Base-by-base conservation (phyloP, 2,329 filamentous ascomycete species). In the Cytospora paraplurivora region DNA sequence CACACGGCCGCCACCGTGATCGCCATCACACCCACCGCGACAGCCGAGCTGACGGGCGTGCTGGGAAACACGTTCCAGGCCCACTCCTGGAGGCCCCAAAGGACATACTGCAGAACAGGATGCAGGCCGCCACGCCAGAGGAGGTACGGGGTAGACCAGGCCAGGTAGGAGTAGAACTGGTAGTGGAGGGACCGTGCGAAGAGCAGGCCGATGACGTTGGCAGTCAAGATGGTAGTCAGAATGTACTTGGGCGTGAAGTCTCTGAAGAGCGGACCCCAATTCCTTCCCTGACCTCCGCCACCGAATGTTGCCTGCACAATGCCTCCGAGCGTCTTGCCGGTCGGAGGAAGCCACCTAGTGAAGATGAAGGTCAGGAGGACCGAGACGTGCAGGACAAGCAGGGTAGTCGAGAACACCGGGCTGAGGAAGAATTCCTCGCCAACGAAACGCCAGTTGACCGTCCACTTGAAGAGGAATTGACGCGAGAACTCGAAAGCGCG, bases 401-500 rank as follows among this genome's bases (percentile, higher is more conserved):
- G 81, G 15, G 78, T 75, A 19, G 88, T 69, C 33, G 92, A 86
- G 73, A 97, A 96, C 1, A 78, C 74, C 65, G 79, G 84, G 69
- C 82, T 84, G 54, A 96, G 82, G 71, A 99, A 99, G 0, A 79
- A 76, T 7, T 90, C 85, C 76, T 97, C 93, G 17, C 90, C 88
- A n/a, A 97, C 78, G 74, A 98, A 98, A 60, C 93, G 88, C 95
- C 95, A 99, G 76, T 99, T 99, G 69, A 99, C 95, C 0, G 95
- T 99, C 95, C 95, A 99, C 77, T 94, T 93, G 81, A 94, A 98
- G 71, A 97, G 83, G 78, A 99, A 99, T 70, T 92, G 87, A 61
- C 95, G 85, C 54, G 91, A 93, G 64, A 99, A 83, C 78, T 99
- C 93, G 73, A 99, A 99, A 0, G 95, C 93, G 67, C 90, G 84